Conservation (phyloP, 2,329 filamentous ascomycete species). For the Aspergillus fumigatiaffinis region DNA sequence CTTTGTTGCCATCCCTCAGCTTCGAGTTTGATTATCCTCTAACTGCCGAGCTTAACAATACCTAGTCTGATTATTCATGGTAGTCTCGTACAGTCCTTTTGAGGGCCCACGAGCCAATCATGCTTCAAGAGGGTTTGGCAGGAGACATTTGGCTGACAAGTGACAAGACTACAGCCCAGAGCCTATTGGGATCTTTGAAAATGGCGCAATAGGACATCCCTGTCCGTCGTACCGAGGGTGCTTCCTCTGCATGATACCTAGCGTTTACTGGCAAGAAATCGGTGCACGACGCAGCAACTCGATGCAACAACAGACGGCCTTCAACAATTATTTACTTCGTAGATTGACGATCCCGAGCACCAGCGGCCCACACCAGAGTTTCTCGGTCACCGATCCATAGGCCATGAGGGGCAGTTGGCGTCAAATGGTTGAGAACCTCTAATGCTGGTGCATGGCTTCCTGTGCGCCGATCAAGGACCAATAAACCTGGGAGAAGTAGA, state of each 20-base stretch:
- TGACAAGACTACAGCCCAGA: conserved; percentile 16
- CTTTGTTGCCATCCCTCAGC: background rate
- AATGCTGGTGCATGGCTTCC: conserved; percentile 16
- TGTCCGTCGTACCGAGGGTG: conserved; percentile 5
- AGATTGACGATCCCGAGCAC: background rate
- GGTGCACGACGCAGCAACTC: background rate
- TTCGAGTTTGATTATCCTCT: too few species aligned
- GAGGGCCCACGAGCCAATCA: background rate
- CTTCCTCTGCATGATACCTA: background rate
- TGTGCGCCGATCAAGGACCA: conserved; percentile 5
- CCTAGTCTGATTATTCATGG: background rate
- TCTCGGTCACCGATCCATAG: too few species aligned
- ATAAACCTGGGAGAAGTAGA: background rate
- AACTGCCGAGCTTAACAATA: background rate
- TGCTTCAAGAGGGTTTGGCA: background rate
- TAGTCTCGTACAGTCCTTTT: background rate
- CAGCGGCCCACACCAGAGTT: background rate
- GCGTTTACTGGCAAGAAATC: background rate
- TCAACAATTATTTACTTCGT: background rate
- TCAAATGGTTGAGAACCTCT: background rate
- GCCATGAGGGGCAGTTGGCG: background rate
- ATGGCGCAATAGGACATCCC: conserved; percentile 32
- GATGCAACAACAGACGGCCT: background rate
- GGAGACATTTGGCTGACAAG: conserved; percentile 18
- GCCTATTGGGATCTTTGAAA: conserved; percentile 25